phyloP scores from a whole-genome alignment of 1,139 yeast species.

The Blastobotrys malaysiensis region DNA sequence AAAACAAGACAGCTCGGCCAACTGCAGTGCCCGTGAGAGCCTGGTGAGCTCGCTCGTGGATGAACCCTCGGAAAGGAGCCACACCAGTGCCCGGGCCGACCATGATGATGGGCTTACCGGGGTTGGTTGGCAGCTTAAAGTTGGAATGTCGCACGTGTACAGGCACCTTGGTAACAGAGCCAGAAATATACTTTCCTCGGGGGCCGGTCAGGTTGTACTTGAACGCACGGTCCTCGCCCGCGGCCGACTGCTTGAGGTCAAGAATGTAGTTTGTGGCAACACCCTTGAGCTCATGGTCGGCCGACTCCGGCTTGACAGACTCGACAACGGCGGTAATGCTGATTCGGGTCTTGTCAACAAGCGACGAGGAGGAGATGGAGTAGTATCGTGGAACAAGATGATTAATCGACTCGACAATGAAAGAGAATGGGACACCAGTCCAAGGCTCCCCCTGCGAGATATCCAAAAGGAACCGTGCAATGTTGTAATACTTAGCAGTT shows the following conservation, averaged over 20 bases:
- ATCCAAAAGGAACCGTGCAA: constrained; percentile 66
- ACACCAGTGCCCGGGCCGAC: constrained; percentile 99
- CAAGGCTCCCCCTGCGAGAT: constrained; percentile 64
- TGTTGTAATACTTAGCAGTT: constrained; percentile 54
- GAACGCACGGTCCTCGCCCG: constrained; percentile 39
- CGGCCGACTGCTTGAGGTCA: constrained; percentile 61
- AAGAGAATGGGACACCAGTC: constrained; percentile 76
- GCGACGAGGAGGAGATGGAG: constrained; percentile 89
- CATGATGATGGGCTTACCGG: constrained; percentile 79
- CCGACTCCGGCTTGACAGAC: constrained; percentile 42
- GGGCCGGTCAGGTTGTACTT: constrained; percentile 79
- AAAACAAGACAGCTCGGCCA: constrained; percentile 74
- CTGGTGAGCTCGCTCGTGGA: constrained; percentile 70
- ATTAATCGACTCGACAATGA: constrained; percentile 73
- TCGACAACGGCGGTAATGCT: constrained; percentile 89
- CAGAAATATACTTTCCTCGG: constrained; percentile 47
- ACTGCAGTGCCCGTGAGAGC: constrained; percentile 50
- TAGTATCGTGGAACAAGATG: constrained; percentile 92
- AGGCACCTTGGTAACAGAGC: constrained; percentile 55
- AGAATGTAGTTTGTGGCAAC: constrained; percentile 87
- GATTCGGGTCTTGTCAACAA: constrained; percentile 66
- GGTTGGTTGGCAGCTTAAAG: constrained; percentile 87
- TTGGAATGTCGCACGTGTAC: constrained; percentile 93
- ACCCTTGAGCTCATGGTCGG: constrained; percentile 60
- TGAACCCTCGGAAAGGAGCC: constrained; percentile 93